A percentile compares a stretch with the other conserved stretches of the same genome.
Conservation (phyloP, 2,329 filamentous ascomycete genomes). For the Annulohypoxylon truncatum region DNA sequence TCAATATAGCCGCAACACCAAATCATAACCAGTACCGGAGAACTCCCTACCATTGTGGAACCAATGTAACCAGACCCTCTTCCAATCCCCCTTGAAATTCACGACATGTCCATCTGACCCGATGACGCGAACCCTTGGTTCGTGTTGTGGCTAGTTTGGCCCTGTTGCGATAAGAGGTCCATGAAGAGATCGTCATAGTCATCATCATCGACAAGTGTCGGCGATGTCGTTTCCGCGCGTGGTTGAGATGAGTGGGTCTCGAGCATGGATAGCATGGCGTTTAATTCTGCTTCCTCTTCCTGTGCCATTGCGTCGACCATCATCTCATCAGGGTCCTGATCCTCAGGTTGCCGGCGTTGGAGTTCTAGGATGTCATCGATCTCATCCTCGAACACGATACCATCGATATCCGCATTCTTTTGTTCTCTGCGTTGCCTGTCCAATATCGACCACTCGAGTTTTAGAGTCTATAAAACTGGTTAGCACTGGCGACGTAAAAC, state of each 20-base stretch:
- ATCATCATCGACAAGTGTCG: slow-evolving; percentile 63
- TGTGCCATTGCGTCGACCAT: slow-evolving; percentile 65
- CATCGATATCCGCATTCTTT: slow-evolving; percentile 54
- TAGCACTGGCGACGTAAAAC: neutral
- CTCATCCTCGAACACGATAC: slow-evolving; percentile 61
- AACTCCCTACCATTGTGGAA: slow-evolving; percentile 30
- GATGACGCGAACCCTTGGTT: slow-evolving; percentile 46
- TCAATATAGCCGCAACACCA: slow-evolving; percentile 41
- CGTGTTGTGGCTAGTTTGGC: slow-evolving; percentile 23
- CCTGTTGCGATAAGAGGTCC: slow-evolving; percentile 66
- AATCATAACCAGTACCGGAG: slow-evolving; percentile 31
- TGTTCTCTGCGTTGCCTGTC: slow-evolving; percentile 54
- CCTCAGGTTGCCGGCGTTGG: slow-evolving; percentile 42
- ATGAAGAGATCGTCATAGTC: slow-evolving; percentile 74
- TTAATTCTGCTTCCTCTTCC: slow-evolving; percentile 67
- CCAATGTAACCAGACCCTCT: slow-evolving; percentile 22
- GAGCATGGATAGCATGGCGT: slow-evolving; percentile 65
- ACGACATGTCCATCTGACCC: slow-evolving; percentile 62
- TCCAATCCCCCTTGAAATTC: slow-evolving; percentile 29
- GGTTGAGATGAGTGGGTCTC: slow-evolving; percentile 46
- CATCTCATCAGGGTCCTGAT: slow-evolving; percentile 58
- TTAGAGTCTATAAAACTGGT: slow-evolving; percentile 50
- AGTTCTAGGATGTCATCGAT: slow-evolving; percentile 62
- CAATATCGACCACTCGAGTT: slow-evolving; percentile 57
- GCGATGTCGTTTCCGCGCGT: slow-evolving; percentile 34